Evolutionary conservation across 257 asterid genomes (phyloP).

Genomic region (Solanum pinnatisectum): DNA sequence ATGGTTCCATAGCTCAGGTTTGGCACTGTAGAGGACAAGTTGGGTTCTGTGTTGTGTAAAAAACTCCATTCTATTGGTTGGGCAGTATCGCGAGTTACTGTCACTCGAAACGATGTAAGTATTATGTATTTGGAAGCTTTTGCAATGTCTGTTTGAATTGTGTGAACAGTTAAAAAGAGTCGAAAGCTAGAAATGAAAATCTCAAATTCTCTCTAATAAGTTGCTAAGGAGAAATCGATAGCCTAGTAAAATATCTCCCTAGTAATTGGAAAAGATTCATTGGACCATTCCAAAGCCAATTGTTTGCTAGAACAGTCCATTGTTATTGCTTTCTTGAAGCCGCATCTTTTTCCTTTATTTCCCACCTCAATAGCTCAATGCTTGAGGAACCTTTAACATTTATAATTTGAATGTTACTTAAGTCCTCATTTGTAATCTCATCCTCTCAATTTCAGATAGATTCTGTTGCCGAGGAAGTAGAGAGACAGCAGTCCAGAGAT

Average conservation of each 20-base stretch:
- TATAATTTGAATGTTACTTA: not conserved
- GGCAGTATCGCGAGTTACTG: slow-evolving; percentile 54
- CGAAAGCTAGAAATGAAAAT: not conserved
- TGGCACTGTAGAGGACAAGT: slow-evolving; percentile 73
- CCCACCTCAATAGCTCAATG: not conserved
- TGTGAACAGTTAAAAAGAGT: not conserved
- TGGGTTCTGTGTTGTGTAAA: slow-evolving; percentile 46
- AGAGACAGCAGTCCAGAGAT: slow-evolving; percentile 50
- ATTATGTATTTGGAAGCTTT: not conserved
- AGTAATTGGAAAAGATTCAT: not conserved
- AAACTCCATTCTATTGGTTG: slow-evolving; percentile 76
- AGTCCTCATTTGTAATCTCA: not conserved
- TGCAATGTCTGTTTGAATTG: not conserved
- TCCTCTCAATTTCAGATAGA: slow-evolving; percentile 51
- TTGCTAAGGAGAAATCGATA: not conserved
- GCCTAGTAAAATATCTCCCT: not conserved
- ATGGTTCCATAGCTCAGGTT: slow-evolving; percentile 95
- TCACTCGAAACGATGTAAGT: slow-evolving; percentile 65
- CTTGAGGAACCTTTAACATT: not conserved
- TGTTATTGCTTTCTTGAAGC: not conserved
- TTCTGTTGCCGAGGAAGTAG: slow-evolving; percentile 90
- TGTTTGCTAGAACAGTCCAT: not conserved
- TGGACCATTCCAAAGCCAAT: not conserved
- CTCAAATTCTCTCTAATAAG: not conserved
- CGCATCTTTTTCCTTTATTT: not conserved